Conservation (phyloP, 306 rosid species). For the Cercis canadensis region DNA sequence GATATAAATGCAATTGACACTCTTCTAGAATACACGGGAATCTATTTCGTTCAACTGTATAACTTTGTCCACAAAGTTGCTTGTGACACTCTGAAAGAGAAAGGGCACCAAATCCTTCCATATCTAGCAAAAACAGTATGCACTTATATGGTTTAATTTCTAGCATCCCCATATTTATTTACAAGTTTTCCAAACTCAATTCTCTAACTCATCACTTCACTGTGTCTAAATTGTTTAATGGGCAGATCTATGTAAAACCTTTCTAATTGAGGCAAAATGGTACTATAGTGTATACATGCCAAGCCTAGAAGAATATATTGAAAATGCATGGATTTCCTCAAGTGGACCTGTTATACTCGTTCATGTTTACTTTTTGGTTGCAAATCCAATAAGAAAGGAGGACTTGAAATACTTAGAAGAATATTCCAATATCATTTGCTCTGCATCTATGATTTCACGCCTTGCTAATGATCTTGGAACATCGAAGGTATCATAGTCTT, state of each 20-base stretch:
- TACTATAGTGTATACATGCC: conserved; percentile 25
- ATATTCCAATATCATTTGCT: no score
- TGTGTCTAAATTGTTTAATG: conserved; percentile 20
- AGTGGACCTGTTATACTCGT: no score
- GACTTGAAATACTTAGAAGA: no score
- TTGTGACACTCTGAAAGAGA: not conserved
- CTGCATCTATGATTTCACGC: no score
- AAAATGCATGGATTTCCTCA: no score
- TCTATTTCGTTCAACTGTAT: conserved; percentile 16
- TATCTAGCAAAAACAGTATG: conserved; percentile 20
- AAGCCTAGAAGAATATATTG: no score
- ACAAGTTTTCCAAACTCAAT: not conserved
- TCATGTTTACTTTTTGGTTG: no score
- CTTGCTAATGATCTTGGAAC: no score
- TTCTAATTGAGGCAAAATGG: conserved; percentile 41
- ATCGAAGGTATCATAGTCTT: no score
- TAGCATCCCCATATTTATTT: not conserved
- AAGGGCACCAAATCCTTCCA: not conserved
- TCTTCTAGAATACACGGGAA: conserved; percentile 31
- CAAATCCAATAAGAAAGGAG: no score
- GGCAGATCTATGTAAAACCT: conserved; percentile 32
- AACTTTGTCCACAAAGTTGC: conserved; percentile 24
- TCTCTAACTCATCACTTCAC: not conserved
- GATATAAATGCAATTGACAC: conserved; percentile 27
- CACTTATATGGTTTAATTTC: not conserved